These are phyloP conservation scores for Trapa incisa DNA, from an alignment of 345 rosid species.

Conservation along the genomic window DNA sequence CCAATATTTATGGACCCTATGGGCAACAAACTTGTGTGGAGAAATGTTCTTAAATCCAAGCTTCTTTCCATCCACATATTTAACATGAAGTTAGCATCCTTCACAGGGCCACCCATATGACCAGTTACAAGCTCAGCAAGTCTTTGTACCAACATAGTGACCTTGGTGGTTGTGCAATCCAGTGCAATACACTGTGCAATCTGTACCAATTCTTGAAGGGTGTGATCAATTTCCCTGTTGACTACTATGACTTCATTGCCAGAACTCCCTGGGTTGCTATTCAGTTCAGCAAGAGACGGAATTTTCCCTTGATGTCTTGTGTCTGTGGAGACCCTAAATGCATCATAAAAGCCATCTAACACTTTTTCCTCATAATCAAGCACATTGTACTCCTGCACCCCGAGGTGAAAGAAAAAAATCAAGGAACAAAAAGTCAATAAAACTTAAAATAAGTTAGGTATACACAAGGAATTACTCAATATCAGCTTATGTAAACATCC, in stretches of 20 bases:
- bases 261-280: constrained; percentile 50
- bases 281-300: constrained; percentile 82
- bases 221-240: constrained; percentile 55
- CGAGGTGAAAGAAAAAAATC: constrained; percentile 7
- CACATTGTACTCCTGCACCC: constrained; percentile 69
- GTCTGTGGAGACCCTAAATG: constrained; percentile 50
- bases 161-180: constrained; percentile 59
- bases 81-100: constrained; percentile 72
- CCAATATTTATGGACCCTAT: constrained; percentile 85
- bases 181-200: constrained; percentile 65
- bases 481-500: background rate
- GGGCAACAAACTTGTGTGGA: constrained; percentile 69
- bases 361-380: constrained; percentile 94
- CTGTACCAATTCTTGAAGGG: constrained; percentile 71
- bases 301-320: constrained; percentile 50
- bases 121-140: constrained; percentile 90
- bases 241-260: constrained; percentile 79
- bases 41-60: constrained; percentile 55
- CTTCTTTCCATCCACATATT: constrained; percentile 85
- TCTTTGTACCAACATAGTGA: constrained; percentile 55
- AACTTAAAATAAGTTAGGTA: background rate
- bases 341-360: constrained; percentile 92
- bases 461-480: background rate
- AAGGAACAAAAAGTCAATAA: constrained; percentile 10
- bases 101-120: constrained; percentile 95